These are phyloP conservation scores for Botryobasidium botryosum DNA, from an alignment of 768 basidiomycete genomes.

Conservation along the genomic window DNA sequence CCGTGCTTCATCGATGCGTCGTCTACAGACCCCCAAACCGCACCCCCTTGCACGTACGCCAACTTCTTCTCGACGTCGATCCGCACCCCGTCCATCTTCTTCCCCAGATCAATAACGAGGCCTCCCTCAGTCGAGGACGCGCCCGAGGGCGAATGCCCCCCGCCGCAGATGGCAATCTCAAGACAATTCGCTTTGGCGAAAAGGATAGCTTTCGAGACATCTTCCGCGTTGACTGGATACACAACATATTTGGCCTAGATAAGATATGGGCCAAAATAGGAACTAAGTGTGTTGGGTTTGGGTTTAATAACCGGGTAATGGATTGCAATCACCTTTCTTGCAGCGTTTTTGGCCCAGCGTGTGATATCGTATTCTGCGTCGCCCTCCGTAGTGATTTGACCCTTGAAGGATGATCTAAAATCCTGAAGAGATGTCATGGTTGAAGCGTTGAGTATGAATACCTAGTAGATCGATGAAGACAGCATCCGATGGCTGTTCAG, in stretches of 20 bases:
- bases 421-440: neutral
- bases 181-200: too few relatives aligned
- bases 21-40: slow-evolving; percentile 4
- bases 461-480: too few relatives aligned
- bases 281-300: too few relatives aligned
- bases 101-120: slow-evolving; percentile 9
- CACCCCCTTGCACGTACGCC: slow-evolving; percentile 9
- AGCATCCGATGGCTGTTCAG: too few relatives aligned
- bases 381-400: too few relatives aligned
- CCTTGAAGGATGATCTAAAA: slow-evolving; percentile 11
- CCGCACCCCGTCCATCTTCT: slow-evolving; percentile 2
- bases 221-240: too few relatives aligned
- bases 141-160: slow-evolving; percentile 6
- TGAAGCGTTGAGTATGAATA: too few relatives aligned
- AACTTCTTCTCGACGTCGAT: slow-evolving; percentile 6
- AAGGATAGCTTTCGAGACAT: too few relatives aligned
- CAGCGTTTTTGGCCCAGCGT: slow-evolving; percentile 14
- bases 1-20: slow-evolving; percentile 9
- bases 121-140: slow-evolving; percentile 9
- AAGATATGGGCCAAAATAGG: too few relatives aligned
- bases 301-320: too few relatives aligned
- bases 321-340: too few relatives aligned
- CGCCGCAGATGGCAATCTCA: slow-evolving; percentile 9
- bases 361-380: slow-evolving; percentile 13
- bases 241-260: too few relatives aligned